phyloP scores from a whole-genome alignment of 129 eudicot genomes.

The Arctium minus region DNA sequence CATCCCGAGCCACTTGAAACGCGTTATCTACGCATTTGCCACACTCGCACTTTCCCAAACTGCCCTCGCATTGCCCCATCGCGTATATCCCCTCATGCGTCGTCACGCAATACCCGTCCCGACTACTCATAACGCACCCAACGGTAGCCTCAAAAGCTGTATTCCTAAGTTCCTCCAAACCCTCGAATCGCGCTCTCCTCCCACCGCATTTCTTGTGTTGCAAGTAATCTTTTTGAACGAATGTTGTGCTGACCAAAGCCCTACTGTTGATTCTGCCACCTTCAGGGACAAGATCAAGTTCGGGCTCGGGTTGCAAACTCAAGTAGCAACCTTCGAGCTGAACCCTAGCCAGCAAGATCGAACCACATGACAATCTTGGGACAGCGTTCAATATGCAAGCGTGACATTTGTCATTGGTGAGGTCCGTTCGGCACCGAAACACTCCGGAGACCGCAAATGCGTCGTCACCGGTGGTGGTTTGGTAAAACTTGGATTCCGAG shows the following conservation, averaged over 20 bases:
- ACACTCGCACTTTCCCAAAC: slow-evolving; percentile 50
- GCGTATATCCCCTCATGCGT: slow-evolving; percentile 28
- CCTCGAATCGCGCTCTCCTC: neutral
- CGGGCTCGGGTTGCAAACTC: slow-evolving; percentile 22
- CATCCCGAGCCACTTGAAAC: slow-evolving; percentile 48
- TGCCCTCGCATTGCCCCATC: slow-evolving; percentile 49
- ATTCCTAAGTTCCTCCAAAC: slow-evolving; percentile 26
- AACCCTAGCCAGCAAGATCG: slow-evolving; percentile 30
- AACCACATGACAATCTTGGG: slow-evolving; percentile 31
- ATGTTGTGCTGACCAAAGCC: slow-evolving; percentile 12
- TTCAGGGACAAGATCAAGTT: slow-evolving; percentile 10
- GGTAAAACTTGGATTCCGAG: slow-evolving; percentile 37
- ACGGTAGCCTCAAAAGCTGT: slow-evolving; percentile 31
- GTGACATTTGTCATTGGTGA: slow-evolving; percentile 31
- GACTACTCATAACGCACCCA: slow-evolving; percentile 31
- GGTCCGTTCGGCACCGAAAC: slow-evolving; percentile 45
- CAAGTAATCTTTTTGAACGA: slow-evolving; percentile 11
- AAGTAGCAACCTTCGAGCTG: slow-evolving; percentile 56
- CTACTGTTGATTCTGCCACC: neutral
- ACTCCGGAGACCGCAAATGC: slow-evolving; percentile 32
- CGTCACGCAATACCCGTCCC: slow-evolving; percentile 34
- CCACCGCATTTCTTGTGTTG: slow-evolving; percentile 47
- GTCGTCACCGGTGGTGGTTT: slow-evolving; percentile 36
- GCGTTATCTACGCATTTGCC: slow-evolving; percentile 51
- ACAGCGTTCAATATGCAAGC: slow-evolving; percentile 31